These are phyloP conservation scores for Aegilops bicornis DNA, from an alignment of 176 grass and related monocot species.

Conservation along the genomic window DNA sequence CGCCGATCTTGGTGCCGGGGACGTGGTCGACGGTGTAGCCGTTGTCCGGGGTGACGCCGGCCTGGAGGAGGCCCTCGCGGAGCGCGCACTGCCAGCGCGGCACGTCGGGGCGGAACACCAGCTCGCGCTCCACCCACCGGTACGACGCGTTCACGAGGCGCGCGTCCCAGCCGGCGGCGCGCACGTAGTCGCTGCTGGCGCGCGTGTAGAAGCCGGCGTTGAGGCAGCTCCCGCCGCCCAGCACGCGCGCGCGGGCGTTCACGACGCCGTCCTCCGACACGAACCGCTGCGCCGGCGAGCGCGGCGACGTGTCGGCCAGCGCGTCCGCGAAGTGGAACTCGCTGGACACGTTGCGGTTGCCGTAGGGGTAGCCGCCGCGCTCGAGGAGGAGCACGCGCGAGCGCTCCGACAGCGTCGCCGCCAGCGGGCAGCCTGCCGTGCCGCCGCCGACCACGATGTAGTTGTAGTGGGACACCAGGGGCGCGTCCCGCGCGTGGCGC, in stretches of 20 bases:
- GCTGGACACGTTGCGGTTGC: constrained; percentile 63
- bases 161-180: constrained; percentile 44
- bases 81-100: constrained; percentile 61
- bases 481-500: constrained; percentile 56
- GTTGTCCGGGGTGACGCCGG: constrained; percentile 53
- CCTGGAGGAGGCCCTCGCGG: constrained; percentile 56
- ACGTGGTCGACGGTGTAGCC: constrained; percentile 41
- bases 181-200: constrained; percentile 51
- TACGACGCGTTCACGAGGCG: constrained; percentile 66
- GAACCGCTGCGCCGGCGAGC: constrained; percentile 71
- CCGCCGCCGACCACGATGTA: constrained; percentile 85
- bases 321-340: constrained; percentile 60
- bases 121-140: constrained; percentile 66
- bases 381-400: constrained; percentile 70
- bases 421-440: constrained; percentile 78
- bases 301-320: constrained; percentile 53
- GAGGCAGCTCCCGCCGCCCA: constrained; percentile 84
- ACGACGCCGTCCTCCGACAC: constrained; percentile 76
- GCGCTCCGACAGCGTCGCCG: constrained; percentile 60
- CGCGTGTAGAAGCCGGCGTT: constrained; percentile 93
- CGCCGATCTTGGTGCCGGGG: constrained; percentile 69
- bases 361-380: constrained; percentile 73
- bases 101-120: constrained; percentile 57
- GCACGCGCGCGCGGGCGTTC: constrained; percentile 76
- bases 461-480: constrained; percentile 63